These are phyloP conservation scores for Globisporangium acanthophoron DNA, from an alignment of 352 stramenopile species.

Conservation along the genomic window DNA sequence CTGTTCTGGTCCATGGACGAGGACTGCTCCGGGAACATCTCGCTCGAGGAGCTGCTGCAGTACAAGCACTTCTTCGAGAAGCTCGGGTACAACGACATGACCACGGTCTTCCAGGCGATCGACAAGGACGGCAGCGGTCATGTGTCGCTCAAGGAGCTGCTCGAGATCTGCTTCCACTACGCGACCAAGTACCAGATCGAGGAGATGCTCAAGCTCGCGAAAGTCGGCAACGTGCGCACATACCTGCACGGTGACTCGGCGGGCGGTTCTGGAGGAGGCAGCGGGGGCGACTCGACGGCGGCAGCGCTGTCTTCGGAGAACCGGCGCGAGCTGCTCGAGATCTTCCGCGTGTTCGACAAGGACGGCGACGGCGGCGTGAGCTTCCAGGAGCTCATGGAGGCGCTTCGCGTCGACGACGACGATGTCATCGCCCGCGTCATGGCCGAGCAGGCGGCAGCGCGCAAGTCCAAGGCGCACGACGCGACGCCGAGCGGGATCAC, in stretches of 20 bases:
- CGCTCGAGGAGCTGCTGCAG: constrained; percentile 41
- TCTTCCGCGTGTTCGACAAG: constrained; percentile 71
- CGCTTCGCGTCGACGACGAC: constrained; percentile 58
- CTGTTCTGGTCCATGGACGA: constrained; percentile 71
- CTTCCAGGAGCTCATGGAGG: constrained; percentile 71
- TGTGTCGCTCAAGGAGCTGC: constrained; percentile 51
- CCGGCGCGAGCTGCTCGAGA: constrained; percentile 39
- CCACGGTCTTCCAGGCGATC: constrained; percentile 62
- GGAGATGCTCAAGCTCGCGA: constrained; percentile 66
- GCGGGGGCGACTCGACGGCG: not conserved
- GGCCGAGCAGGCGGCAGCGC: constrained; percentile 22
- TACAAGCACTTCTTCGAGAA: constrained; percentile 65
- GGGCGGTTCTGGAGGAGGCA: constrained; percentile 3
- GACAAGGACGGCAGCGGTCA: constrained; percentile 57
- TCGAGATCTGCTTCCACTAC: constrained; percentile 66
- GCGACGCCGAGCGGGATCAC: constrained; percentile 36
- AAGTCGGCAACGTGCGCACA: constrained; percentile 46
- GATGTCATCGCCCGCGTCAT: constrained; percentile 44
- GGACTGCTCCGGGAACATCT: constrained; percentile 57
- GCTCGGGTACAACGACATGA: constrained; percentile 55
- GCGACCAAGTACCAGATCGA: constrained; percentile 50
- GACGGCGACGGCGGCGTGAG: constrained; percentile 58
- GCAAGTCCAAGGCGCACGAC: constrained; percentile 6
- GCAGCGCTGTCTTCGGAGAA: constrained; percentile 24
- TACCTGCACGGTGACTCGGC: constrained; percentile 27